phyloP scores from a whole-genome alignment of 2,329 filamentous ascomycete species.

The Paecilomyces variotii region DNA sequence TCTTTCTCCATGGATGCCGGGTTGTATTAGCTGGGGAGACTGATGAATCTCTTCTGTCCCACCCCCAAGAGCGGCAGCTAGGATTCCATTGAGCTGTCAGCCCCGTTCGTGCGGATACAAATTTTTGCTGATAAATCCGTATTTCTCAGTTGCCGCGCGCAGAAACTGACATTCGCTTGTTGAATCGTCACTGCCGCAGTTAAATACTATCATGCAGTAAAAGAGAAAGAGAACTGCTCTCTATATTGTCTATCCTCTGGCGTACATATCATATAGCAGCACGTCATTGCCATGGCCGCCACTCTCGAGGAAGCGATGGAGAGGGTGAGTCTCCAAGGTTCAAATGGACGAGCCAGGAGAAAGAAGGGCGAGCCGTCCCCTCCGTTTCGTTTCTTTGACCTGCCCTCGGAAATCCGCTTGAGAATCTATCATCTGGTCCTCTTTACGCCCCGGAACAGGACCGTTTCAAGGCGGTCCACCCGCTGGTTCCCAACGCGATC shows the following conservation, averaged over 20 bases:
- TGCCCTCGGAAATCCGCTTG: slow-evolving; percentile 47
- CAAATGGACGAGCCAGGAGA: slow-evolving; percentile 12
- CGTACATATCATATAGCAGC: background rate
- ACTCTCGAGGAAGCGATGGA: slow-evolving; percentile 15
- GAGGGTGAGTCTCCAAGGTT: slow-evolving; percentile 17
- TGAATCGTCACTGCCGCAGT: slow-evolving; percentile 3
- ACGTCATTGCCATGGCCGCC: slow-evolving; percentile 7
- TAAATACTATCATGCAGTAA: slow-evolving; percentile 19
- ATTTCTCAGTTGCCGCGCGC: background rate
- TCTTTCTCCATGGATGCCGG: slow-evolving; percentile 42
- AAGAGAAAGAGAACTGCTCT: slow-evolving; percentile 1
- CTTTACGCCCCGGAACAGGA: slow-evolving; percentile 25
- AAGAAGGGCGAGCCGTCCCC: slow-evolving; percentile 8
- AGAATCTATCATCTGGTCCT: slow-evolving; percentile 42
- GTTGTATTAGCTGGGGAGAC: slow-evolving; percentile 52
- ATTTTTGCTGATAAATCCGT: slow-evolving; percentile 8
- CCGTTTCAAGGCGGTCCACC: background rate
- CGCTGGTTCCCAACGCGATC: slow-evolving; percentile 7
- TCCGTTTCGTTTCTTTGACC: slow-evolving; percentile 45
- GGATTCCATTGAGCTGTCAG: slow-evolving; percentile 38
- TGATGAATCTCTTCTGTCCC: slow-evolving; percentile 33
- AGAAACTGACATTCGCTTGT: background rate
- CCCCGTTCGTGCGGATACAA: slow-evolving; percentile 43
- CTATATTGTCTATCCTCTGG: background rate
- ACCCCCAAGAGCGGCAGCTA: slow-evolving; percentile 44